These are phyloP conservation scores for Coemansia asiatica DNA, from an alignment of 192 early-diverging fungal species.

Conservation along the genomic window DNA sequence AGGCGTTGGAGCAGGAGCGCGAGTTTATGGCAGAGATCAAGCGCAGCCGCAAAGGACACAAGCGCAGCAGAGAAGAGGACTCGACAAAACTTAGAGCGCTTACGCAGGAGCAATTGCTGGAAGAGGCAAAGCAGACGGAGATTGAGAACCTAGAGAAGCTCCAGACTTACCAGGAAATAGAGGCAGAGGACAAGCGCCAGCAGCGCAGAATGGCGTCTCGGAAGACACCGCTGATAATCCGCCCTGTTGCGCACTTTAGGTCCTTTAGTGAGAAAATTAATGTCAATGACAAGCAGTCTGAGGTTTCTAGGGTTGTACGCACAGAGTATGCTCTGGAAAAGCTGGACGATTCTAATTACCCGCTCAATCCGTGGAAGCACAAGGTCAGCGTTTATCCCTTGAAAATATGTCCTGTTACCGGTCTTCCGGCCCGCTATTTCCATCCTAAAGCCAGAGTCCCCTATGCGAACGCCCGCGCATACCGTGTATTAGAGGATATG, in stretches of 20 bases:
- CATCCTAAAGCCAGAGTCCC: constrained; percentile 47
- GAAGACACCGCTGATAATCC: constrained; percentile 41
- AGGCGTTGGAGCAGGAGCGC: constrained; percentile 33
- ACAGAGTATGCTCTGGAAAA: constrained; percentile 29
- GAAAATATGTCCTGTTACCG: constrained; percentile 41
- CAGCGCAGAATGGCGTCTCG: constrained; percentile 24
- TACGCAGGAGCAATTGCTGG: constrained; percentile 49
- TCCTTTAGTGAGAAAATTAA: constrained; percentile 5
- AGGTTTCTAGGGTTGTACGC: background rate
- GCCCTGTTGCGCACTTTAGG: constrained; percentile 38
- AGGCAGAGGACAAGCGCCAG: constrained; percentile 40
- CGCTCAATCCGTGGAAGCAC: constrained; percentile 32
- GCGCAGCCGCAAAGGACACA: constrained; percentile 16
- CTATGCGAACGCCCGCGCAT: constrained; percentile 42
- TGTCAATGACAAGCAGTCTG: background rate
- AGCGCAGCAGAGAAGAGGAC: background rate
- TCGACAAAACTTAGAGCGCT: constrained; percentile 7
- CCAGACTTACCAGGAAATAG: constrained; percentile 33
- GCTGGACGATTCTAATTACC: constrained; percentile 30
- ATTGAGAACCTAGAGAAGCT: constrained; percentile 36
- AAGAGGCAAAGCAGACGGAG: constrained; percentile 49
- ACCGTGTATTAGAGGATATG: constrained; percentile 44
- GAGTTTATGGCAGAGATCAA: constrained; percentile 26
- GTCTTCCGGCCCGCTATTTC: constrained; percentile 43
- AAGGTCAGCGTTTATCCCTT: constrained; percentile 16